These are phyloP conservation scores for Nicotiana sylvestris DNA, from an alignment of 257 asterid genomes.

Conservation along the genomic window DNA sequence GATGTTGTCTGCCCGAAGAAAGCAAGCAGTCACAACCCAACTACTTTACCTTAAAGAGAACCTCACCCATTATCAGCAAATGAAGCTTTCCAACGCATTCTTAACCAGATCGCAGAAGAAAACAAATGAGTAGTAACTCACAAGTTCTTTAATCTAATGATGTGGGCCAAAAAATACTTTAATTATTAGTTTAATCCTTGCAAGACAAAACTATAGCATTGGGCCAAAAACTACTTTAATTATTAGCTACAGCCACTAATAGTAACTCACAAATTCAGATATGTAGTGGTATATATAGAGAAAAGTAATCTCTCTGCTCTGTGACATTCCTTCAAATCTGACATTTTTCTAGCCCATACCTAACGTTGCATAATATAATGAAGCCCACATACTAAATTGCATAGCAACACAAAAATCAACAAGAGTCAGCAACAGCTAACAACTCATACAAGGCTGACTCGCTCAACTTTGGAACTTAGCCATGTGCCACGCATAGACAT, in stretches of 20 bases:
- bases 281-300: not conserved
- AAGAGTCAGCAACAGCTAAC: conserved; percentile 3
- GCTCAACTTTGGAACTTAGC: not conserved
- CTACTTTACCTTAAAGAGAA: not conserved
- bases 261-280: not conserved
- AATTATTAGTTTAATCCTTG: not conserved
- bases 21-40: not conserved
- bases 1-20: not conserved
- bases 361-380: not conserved
- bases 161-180: too few relatives aligned
- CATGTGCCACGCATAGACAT: not conserved
- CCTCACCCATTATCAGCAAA: not conserved
- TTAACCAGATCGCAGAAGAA: not conserved
- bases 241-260: not conserved
- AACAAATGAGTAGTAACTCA: too few relatives aligned
- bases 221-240: not conserved
- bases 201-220: not conserved
- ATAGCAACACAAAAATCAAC: not conserved
- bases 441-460: not conserved
- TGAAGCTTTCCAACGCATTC: not conserved
- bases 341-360: not conserved
- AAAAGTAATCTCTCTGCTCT: not conserved
- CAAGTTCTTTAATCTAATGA: too few relatives aligned
- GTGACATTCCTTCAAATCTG: not conserved
- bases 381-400: not conserved